Base-by-base conservation (phyloP, 2,329 filamentous ascomycete species). In the Lachnellula suecica region DNA sequence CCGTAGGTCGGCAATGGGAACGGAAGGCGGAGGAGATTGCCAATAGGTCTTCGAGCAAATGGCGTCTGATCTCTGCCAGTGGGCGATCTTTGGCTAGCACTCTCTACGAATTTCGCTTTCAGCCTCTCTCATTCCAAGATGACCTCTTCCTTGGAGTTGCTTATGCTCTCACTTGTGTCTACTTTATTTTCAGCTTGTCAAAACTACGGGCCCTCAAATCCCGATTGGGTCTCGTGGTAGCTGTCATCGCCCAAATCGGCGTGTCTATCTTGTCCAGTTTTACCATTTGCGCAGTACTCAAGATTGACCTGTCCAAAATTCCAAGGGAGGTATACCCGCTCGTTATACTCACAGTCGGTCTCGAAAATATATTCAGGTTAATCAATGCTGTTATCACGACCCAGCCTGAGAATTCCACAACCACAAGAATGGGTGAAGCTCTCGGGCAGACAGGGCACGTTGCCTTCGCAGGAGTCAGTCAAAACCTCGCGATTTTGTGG, bases 251-350 rank as follows among this genome's bases (percentile, higher is more conserved):
- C 0, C 88, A 93, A 71, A 85, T 89, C 59, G 72, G 80, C 3
- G 80, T 89, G 29, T 89, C 88, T 15, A 84, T 91, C 62, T 77
- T 89, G 70, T 89, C 88, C 4, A 91, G 88, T 68, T 89, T 93
- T 63, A 91, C 88, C 0, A 76, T 93, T 34, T 92, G 89, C 64
- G 87, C 87, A 29, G 77, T 91, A 42, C 78, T 91, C 57, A 85
- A 87, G 56, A 81, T 92, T 62, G 87, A 92, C 63, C 72, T 93
- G 15, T 88, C 87, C 9, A 83, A 82, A 58, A 87, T 93, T 45
- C 89, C 89, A 2, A 79, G 84, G 54, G 85, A 85, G 47, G 83
- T 83, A 31, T 93, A 91, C 65, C 89, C 89, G 0, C 78, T 90
- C 9, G 86, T 90, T n/a, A 81, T 92, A 8, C 76, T 91, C 35